These are phyloP conservation scores for Trichoderma oligosporum DNA, from an alignment of 2,329 filamentous ascomycete genomes.

Conservation along the genomic window DNA sequence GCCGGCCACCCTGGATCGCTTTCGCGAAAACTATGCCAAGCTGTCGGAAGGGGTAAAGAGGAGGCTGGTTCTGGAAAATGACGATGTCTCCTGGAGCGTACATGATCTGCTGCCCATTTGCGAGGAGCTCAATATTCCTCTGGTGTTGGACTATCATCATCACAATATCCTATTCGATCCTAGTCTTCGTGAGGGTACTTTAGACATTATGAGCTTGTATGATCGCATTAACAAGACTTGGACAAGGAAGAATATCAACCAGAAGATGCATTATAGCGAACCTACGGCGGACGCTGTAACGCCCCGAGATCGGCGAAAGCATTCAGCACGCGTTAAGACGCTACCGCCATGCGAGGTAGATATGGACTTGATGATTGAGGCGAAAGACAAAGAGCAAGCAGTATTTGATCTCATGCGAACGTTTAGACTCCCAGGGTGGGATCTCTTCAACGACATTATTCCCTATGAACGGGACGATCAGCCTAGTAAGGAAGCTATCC, in stretches of 20 bases:
- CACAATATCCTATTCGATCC: constrained; percentile 89
- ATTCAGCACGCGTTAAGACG: constrained; percentile 72
- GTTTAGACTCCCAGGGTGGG: constrained; percentile 77
- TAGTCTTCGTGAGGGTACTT: constrained; percentile 73
- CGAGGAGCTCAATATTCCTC: constrained; percentile 87
- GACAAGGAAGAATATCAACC: constrained; percentile 76
- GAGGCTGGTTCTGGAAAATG: constrained; percentile 85
- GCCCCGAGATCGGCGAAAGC: constrained; percentile 73
- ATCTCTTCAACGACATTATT: constrained; percentile 71
- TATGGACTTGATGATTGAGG: constrained; percentile 99
- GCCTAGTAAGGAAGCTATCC: constrained; percentile 41
- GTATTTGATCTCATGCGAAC: constrained; percentile 91
- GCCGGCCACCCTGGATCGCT: constrained; percentile 69
- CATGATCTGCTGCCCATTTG: constrained; percentile 87
- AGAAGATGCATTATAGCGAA: constrained; percentile 98
- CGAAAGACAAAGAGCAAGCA: constrained; percentile 96
- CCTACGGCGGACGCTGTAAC: constrained; percentile 63
- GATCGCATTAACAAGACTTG: constrained; percentile 79
- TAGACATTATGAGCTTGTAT: constrained; percentile 71
- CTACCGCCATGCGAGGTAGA: constrained; percentile 76
- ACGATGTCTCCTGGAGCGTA: constrained; percentile 89
- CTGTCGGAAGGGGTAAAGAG: constrained; percentile 69
- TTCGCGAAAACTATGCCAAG: constrained; percentile 67
- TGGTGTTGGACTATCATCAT: constrained; percentile 91
- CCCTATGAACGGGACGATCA: constrained; percentile 76